phyloP scores from a whole-genome alignment of 345 rosid species.

The Melaleuca alternifolia region DNA sequence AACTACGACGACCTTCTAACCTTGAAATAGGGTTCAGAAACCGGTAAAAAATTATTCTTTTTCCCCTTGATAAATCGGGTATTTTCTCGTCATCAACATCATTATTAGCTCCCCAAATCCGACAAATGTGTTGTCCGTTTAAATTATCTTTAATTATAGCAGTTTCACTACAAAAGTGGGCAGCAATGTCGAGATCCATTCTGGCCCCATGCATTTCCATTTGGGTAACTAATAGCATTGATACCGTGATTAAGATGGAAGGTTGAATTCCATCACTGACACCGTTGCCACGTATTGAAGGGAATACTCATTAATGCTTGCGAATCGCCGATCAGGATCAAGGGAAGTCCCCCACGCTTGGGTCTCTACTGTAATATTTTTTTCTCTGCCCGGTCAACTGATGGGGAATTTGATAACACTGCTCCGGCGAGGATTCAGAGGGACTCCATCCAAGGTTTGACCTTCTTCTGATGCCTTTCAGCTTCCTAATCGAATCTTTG shows the following conservation, averaged over 20 bases:
- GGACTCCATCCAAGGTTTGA: neutral
- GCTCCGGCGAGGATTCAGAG: neutral
- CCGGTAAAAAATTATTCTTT: neutral
- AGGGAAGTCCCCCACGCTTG: neutral
- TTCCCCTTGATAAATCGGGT: neutral
- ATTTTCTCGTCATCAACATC: neutral
- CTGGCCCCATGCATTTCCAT: neutral
- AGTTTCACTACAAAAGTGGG: neutral
- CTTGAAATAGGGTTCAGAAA: neutral
- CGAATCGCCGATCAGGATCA: neutral
- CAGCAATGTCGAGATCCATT: neutral
- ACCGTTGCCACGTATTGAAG: neutral
- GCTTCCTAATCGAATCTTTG: neutral
- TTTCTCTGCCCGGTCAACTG: neutral
- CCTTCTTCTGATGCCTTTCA: neutral
- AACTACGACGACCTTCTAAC: neutral
- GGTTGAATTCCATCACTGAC: neutral
- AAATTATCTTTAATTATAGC: neutral
- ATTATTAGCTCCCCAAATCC: neutral
- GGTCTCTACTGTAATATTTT: neutral
- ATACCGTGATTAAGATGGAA: neutral
- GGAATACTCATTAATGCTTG: neutral
- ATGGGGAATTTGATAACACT: neutral
- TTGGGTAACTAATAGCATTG: neutral
- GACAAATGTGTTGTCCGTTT: neutral